Percentiles rank a stretch among this genome's conserved stretches.
Evolutionary conservation across 2,329 filamentous ascomycete species (phyloP).

Genomic region (Alternaria triticimaculans): DNA sequence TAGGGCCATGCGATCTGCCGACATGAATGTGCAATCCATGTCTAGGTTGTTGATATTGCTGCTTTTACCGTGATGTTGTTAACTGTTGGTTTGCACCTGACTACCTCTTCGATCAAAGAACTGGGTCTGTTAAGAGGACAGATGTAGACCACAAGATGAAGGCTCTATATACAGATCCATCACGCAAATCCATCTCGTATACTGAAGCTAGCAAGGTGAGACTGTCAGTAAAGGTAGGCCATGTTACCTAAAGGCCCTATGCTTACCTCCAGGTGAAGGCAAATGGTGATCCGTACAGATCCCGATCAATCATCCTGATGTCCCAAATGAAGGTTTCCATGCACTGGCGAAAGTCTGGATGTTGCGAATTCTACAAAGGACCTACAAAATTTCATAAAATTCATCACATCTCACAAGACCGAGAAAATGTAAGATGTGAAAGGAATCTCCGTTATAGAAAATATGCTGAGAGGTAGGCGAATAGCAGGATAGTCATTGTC

Average conservation of each 20-base stretch:
- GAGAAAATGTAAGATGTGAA: neutral
- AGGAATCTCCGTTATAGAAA: slow-evolving; percentile 12
- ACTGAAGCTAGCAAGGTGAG: neutral
- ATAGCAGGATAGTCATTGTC: slow-evolving; percentile 31
- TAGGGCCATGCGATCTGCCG: neutral
- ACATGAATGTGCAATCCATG: neutral
- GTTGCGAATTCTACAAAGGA: neutral
- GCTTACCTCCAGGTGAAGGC: neutral
- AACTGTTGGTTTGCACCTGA: neutral
- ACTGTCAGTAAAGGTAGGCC: neutral
- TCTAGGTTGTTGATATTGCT: neutral
- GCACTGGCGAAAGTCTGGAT: neutral
- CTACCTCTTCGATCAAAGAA: neutral
- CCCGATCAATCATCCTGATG: neutral
- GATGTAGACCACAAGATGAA: neutral
- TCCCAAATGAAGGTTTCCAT: neutral
- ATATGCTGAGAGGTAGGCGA: slow-evolving; percentile 27
- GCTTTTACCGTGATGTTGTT: neutral
- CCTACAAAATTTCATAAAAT: neutral
- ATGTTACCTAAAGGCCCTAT: neutral
- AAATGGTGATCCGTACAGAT: neutral
- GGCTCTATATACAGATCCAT: fast-evolving
- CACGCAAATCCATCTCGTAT: neutral
- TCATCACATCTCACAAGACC: neutral
- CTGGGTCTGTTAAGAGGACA: neutral